A percentile compares a stretch with the other conserved stretches of the same genome.
Evolutionary conservation across 2,329 filamentous ascomycete species (phyloP).

Genomic region (Paracamarosporium sp.): DNA sequence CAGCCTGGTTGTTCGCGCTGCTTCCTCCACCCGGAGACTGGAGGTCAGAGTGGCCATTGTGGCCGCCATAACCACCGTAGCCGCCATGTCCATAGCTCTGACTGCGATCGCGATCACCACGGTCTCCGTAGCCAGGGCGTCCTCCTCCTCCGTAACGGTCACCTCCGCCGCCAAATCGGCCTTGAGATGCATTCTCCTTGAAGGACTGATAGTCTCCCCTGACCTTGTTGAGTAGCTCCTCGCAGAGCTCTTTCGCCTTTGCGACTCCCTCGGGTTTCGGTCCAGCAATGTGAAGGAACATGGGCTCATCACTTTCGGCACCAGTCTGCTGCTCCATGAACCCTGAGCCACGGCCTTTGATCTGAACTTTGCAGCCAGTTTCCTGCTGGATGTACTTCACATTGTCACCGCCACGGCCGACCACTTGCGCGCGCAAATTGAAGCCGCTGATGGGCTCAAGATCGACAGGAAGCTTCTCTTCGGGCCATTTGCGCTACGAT

Average conservation of each 20-base stretch:
- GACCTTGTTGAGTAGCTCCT: conserved; percentile 86
- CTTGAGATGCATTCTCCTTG: conserved; percentile 66
- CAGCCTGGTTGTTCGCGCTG: conserved; percentile 45
- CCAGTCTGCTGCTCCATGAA: conserved; percentile 91
- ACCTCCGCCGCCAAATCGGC: conserved; percentile 52
- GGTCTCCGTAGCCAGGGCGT: conserved; percentile 44
- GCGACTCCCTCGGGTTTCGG: conserved; percentile 87
- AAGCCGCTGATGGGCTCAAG: conserved; percentile 93
- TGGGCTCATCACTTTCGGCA: conserved; percentile 89
- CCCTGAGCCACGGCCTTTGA: conserved; percentile 94
- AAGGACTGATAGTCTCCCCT: conserved; percentile 87
- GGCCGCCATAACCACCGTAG: conserved; percentile 22
- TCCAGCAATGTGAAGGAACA: conserved; percentile 95
- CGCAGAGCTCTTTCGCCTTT: conserved; percentile 84
- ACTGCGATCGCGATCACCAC: conserved; percentile 50
- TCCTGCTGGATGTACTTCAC: conserved; percentile 98
- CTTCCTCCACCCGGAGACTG: conserved; percentile 51
- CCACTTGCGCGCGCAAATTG: conserved; percentile 94
- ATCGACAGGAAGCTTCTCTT: conserved; percentile 89
- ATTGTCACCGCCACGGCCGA: conserved; percentile 91
- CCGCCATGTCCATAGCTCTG: conserved; percentile 50
- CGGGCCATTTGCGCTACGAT: conserved; percentile 92
- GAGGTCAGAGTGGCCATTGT: conserved; percentile 37
- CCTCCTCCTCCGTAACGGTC: conserved; percentile 45
- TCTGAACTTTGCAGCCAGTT: conserved; percentile 94